Evolutionary conservation across 2,329 filamentous ascomycete genomes (phyloP), one percentile per base, ranked within the genome.

Genomic region (Diaporthe capsici): DNA sequence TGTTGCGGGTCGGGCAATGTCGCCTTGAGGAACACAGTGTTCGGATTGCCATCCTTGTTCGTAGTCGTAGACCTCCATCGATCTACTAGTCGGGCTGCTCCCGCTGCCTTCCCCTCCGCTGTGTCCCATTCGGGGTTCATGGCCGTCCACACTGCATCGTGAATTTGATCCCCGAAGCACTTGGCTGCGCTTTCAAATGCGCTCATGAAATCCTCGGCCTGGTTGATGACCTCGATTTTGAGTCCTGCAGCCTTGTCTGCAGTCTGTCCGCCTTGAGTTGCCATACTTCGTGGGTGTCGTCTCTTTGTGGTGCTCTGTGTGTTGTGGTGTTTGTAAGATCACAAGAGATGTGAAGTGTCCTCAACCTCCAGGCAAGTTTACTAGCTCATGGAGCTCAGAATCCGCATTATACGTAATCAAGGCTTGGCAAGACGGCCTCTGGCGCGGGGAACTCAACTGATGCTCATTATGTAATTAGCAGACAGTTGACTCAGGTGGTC

Each of bases 91-190:
- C 84, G 84, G 13, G 80, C 80, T 2, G 83, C 83, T 37, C 83
- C 84, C 1, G 78, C 79, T 0, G 79, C 79, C 37, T 80, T 82
- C 15, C 89, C 90, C 20, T 84, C 81, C 7, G 86, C 82, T 0
- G 87, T 89, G 49, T 91, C 86, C 89, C 90, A 92, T 25, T 84
- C 87, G 0, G 90, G 90, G 75, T 90, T 90, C 82, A 88, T 84
- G 76, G 83, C 82, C 1, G 82, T 84, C 87, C 88, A 92, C 71
- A 91, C 81, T 9, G 83, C 84, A 79, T 92, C 90, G 39, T 82
- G 81, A 17, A 83, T 83, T 79, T 92, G 90, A 22, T 80, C 80
- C 34, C 89, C 90, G 76, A 92, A 92, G 8, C 84, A 82, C 75
- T 83, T 83, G 73, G 81, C 81, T 17, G 83, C 73, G 77, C 65